A percentile compares a stretch with the other conserved stretches of the same genome.
Evolutionary conservation across 1,284 basidiomycete species (phyloP).

Genomic region (Stygiomarasmius scandens): DNA sequence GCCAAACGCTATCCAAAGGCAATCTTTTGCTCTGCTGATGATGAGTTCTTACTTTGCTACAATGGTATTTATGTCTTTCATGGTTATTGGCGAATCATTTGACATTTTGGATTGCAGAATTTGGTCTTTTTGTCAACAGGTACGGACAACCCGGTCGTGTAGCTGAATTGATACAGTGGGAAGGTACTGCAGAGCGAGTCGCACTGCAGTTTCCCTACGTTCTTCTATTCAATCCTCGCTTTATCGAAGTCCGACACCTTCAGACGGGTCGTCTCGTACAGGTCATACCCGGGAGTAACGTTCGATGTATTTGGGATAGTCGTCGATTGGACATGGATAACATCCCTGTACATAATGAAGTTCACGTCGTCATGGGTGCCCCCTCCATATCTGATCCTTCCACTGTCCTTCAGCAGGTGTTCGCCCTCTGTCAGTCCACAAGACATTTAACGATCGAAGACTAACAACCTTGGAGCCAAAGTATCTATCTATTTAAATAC

Average conservation of each 20-base stretch:
- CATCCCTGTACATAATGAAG: constrained; percentile 34
- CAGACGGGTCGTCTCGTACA: constrained; percentile 74
- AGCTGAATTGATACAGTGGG: constrained; percentile 79
- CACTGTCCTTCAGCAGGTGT: constrained; percentile 71
- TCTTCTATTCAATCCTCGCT: constrained; percentile 87
- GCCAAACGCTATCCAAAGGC: constrained; percentile 85
- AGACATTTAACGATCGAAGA: too few species aligned
- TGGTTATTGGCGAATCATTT: background rate
- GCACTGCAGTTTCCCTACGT: constrained; percentile 88
- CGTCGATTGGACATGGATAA: constrained; percentile 38
- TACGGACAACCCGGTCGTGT: constrained; percentile 74
- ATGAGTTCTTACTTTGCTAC: constrained; percentile 93
- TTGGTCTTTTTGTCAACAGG: constrained; percentile 90
- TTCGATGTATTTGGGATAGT: constrained; percentile 76
- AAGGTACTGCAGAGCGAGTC: constrained; percentile 76
- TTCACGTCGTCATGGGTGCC: constrained; percentile 78
- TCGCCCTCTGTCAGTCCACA: too few species aligned
- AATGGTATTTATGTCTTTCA: constrained; percentile 58
- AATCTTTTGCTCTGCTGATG: constrained; percentile 88
- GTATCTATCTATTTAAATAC: too few species aligned
- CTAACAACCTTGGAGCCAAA: too few species aligned
- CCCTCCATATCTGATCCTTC: constrained; percentile 60
- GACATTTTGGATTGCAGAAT: constrained; percentile 56
- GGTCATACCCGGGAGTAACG: constrained; percentile 75
- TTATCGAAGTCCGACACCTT: constrained; percentile 91